Conservation (phyloP, 148 eudicot genomes). For the Chenopodium suecicum region DNA sequence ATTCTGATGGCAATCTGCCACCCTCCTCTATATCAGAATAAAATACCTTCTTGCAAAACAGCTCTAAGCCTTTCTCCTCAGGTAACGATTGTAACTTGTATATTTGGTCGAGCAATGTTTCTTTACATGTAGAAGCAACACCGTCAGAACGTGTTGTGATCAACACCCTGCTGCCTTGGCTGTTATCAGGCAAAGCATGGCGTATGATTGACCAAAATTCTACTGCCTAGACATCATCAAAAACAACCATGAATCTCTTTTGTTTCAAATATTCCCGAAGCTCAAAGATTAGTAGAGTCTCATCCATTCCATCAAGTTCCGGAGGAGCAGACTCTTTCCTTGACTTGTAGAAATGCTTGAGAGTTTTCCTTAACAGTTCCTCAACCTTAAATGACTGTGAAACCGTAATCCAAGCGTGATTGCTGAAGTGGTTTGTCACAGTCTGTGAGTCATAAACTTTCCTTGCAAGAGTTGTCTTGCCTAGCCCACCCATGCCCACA, state of each 20-base stretch:
- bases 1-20: not conserved
- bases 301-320: not conserved
- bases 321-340: constrained; percentile 8
- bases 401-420: constrained; percentile 10
- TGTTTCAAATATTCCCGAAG: constrained; percentile 7
- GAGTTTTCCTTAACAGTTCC: not conserved
- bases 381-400: constrained; percentile 5
- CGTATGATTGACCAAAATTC: not conserved
- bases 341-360: constrained; percentile 9
- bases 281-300: not conserved
- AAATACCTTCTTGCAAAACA: constrained; percentile 8
- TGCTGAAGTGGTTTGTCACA: not conserved
- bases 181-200: constrained; percentile 6
- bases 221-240: constrained; percentile 17
- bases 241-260: constrained; percentile 15
- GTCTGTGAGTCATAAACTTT: not conserved
- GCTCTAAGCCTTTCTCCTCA: not conserved
- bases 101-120: not conserved
- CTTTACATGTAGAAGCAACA: constrained; percentile 6
- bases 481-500: constrained; percentile 24
- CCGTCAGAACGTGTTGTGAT: constrained; percentile 10
- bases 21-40: no score
- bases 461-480: constrained; percentile 12
- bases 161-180: constrained; percentile 7
- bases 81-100: constrained; percentile 10